phyloP scores from a whole-genome alignment of 2,329 filamentous ascomycete genomes.

The Berkeleyomyces basicola region DNA sequence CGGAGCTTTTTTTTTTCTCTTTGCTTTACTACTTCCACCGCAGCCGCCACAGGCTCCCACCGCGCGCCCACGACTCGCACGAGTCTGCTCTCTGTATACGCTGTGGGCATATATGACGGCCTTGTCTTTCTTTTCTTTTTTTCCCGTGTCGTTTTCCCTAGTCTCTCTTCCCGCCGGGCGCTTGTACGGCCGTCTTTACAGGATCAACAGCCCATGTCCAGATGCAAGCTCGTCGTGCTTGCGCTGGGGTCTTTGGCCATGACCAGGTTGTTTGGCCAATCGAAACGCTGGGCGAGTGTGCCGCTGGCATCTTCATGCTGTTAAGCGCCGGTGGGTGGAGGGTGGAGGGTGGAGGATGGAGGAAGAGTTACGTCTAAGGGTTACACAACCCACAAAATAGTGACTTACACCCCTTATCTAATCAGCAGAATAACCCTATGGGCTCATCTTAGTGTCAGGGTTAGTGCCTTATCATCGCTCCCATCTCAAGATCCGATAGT shows the following conservation, averaged over 20 bases:
- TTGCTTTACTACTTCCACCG: neutral
- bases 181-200: neutral
- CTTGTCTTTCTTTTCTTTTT: neutral
- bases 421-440: neutral
- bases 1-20: neutral
- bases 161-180: neutral
- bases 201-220: neutral
- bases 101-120: neutral
- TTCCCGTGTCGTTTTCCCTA: neutral
- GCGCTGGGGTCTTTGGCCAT: neutral
- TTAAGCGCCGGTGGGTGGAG: neutral
- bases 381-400: too few relatives aligned
- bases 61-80: too few relatives aligned
- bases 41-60: too few relatives aligned
- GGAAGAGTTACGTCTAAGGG: neutral
- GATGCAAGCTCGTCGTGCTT: neutral
- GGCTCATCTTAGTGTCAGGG: neutral
- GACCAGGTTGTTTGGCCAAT: neutral
- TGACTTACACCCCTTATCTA: neutral
- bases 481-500: neutral
- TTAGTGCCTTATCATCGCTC: neutral
- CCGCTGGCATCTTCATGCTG: neutral
- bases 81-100: neutral
- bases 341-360: neutral
- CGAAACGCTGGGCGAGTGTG: neutral